phyloP scores from a whole-genome alignment of 306 rosid species.

The Cucurbita pepo region DNA sequence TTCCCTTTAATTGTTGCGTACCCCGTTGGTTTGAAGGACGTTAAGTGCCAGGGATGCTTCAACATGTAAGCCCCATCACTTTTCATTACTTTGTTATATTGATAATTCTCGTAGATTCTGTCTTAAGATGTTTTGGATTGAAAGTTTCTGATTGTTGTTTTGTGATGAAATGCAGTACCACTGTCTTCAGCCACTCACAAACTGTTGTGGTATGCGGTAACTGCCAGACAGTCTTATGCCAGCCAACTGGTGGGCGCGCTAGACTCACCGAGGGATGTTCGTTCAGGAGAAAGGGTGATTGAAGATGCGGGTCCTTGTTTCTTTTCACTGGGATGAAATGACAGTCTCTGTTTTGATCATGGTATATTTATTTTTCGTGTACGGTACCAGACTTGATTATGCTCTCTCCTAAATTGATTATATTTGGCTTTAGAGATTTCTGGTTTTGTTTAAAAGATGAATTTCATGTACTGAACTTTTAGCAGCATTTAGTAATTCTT shows the following conservation, averaged over 20 bases:
- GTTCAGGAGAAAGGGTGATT: slow-evolving; percentile 9
- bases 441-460: neutral
- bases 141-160: neutral
- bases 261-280: slow-evolving; percentile 8
- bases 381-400: neutral
- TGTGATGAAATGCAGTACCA: neutral
- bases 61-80: slow-evolving; percentile 23
- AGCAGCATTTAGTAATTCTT: neutral
- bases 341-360: slow-evolving; percentile 3
- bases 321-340: neutral
- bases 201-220: slow-evolving; percentile 7
- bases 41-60: slow-evolving; percentile 43
- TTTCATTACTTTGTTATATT: neutral
- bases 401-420: neutral
- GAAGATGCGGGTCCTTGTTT: neutral
- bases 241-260: slow-evolving; percentile 7
- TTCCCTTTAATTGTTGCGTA: neutral
- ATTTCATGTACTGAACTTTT: neutral
- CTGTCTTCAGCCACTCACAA: slow-evolving; percentile 9
- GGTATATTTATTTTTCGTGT: slow-evolving; percentile 4
- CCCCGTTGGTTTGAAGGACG: slow-evolving; percentile 14
- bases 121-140: no score
- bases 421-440: neutral
- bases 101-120: neutral
- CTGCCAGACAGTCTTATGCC: slow-evolving; percentile 6